Percentiles rank a stretch among this genome's conserved stretches.
phyloP scores from a whole-genome alignment of 768 basidiomycete genomes.

The Royoungia palumana region DNA sequence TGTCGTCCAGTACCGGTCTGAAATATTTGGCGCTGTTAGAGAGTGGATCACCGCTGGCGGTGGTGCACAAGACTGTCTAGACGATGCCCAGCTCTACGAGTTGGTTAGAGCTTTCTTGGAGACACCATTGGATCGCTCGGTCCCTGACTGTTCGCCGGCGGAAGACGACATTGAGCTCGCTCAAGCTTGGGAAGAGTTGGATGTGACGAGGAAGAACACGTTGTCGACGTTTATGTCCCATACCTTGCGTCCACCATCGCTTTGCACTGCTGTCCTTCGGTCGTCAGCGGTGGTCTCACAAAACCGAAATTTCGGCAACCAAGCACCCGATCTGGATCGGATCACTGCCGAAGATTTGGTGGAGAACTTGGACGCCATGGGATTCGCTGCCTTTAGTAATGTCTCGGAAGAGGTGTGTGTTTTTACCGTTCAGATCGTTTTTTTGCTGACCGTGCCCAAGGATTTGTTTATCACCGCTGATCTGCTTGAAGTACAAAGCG shows the following conservation, averaged over 20 bases:
- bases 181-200: conserved; percentile 45
- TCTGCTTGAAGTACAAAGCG: conserved; percentile 75
- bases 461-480: conserved; percentile 78
- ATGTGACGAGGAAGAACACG: conserved; percentile 41
- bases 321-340: conserved; percentile 63
- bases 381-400: conserved; percentile 67
- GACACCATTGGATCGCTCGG: conserved; percentile 48
- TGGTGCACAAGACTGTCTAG: conserved; percentile 76
- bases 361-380: conserved; percentile 76
- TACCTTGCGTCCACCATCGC: conserved; percentile 55
- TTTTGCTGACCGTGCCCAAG: conserved; percentile 35
- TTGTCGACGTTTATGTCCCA: conserved; percentile 49
- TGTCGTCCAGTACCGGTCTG: conserved; percentile 50
- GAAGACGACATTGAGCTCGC: conserved; percentile 43
- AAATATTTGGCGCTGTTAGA: conserved; percentile 60
- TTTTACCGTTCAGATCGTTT: background rate
- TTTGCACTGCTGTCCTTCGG: conserved; percentile 27
- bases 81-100: conserved; percentile 62
- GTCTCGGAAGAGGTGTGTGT: conserved; percentile 67
- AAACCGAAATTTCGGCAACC: conserved; percentile 31
- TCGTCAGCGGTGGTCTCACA: conserved; percentile 2
- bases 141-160: conserved; percentile 36
- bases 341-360: conserved; percentile 67
- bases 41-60: conserved; percentile 74
- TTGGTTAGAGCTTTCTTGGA: conserved; percentile 60